phyloP scores from a whole-genome alignment of 73 alveolate genomes.

The Paramecium sexaurelia region DNA sequence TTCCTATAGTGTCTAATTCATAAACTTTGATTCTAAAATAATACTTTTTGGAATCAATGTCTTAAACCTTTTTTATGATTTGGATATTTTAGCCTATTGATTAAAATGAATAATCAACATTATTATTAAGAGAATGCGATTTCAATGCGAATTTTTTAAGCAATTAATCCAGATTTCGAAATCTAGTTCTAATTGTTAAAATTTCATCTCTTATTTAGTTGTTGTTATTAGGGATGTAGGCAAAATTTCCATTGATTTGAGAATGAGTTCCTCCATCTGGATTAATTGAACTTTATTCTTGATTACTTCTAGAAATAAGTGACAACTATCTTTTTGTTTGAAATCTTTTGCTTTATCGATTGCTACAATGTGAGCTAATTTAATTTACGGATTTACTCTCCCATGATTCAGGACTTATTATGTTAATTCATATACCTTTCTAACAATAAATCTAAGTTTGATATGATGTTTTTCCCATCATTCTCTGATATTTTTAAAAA shows the following conservation, averaged over 20 bases:
- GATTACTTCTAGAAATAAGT: background rate
- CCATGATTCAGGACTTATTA: slow-evolving; percentile 28
- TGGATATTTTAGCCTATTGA: background rate
- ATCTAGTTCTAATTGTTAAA: background rate
- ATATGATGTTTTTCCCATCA: background rate
- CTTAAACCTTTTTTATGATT: background rate
- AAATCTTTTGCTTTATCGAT: background rate
- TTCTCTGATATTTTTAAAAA: background rate
- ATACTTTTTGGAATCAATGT: background rate
- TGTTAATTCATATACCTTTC: background rate
- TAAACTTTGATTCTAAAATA: background rate
- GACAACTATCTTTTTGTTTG: background rate
- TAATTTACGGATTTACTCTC: background rate
- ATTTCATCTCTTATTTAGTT: background rate
- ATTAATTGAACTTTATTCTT: background rate
- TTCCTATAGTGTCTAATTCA: background rate
- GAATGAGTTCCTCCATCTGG: slow-evolving; percentile 15
- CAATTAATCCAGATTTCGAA: background rate
- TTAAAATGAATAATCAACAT: background rate
- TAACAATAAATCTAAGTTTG: background rate
- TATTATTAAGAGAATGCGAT: background rate
- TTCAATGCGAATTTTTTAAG: background rate
- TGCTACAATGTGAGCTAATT: background rate
- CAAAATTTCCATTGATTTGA: background rate
- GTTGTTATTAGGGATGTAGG: background rate